These are phyloP conservation scores for Gossypium schwendimanii DNA, from an alignment of 441 rosid species.

Conservation along the genomic window DNA sequence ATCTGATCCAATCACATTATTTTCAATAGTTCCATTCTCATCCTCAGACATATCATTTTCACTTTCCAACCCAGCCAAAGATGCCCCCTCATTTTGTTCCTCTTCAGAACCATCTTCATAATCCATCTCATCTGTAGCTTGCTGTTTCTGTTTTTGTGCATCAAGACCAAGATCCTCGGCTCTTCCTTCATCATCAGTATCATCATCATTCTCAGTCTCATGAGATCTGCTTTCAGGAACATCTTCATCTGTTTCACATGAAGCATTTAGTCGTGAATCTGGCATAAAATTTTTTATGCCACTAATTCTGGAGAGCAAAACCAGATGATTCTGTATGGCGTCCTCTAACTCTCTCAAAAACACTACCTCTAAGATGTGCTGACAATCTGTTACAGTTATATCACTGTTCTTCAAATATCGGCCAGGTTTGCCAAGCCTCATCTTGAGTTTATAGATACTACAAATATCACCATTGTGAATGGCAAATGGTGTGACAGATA, in stretches of 20 bases:
- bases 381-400: conserved; percentile 53
- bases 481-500: conserved; percentile 53
- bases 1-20: conserved; percentile 24
- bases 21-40: conserved; percentile 35
- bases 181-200: conserved; percentile 41
- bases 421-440: conserved; percentile 59
- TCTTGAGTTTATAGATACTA: conserved; percentile 73
- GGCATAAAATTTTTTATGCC: conserved; percentile 49
- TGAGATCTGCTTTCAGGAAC: conserved; percentile 28
- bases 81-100: conserved; percentile 39
- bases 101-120: conserved; percentile 66
- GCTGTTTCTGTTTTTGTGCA: conserved; percentile 56
- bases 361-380: conserved; percentile 41
- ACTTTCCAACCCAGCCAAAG: conserved; percentile 41
- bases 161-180: conserved; percentile 88
- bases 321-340: conserved; percentile 66
- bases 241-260: conserved; percentile 48
- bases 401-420: conserved; percentile 46
- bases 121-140: conserved; percentile 67
- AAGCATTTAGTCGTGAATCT: conserved; percentile 33
- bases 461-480: conserved; percentile 35
- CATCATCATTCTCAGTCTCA: conserved; percentile 34
- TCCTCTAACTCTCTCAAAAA: conserved; percentile 88
- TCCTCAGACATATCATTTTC: conserved; percentile 47
- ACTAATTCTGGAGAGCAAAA: conserved; percentile 60